phyloP scores from a whole-genome alignment of 163 green algal genomes.

The Chloromonas sp. region DNA sequence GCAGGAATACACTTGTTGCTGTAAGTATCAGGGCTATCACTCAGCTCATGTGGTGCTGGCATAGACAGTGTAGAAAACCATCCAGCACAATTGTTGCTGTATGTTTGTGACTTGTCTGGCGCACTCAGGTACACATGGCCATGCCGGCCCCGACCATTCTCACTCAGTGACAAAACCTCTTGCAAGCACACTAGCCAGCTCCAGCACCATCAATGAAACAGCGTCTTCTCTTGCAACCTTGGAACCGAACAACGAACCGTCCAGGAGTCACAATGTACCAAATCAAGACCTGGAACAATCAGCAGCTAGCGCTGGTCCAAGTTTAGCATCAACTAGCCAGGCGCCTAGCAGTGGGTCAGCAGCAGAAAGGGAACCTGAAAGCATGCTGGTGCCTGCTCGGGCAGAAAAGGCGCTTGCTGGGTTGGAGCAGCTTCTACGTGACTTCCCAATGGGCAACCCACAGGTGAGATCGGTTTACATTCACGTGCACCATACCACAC shows the following conservation, averaged over 20 bases:
- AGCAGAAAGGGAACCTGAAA: not conserved
- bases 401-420: conserved; percentile 27
- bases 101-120: too few relatives aligned
- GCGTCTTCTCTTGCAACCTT: too few relatives aligned
- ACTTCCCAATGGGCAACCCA: conserved; percentile 37
- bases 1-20: too few relatives aligned
- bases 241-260: too few relatives aligned
- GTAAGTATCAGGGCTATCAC: too few relatives aligned
- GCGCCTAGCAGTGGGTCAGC: not conserved
- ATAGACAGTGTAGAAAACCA: not conserved
- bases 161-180: too few relatives aligned
- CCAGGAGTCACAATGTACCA: too few relatives aligned
- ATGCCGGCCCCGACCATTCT: too few relatives aligned
- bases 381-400: conserved; percentile 14
- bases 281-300: not conserved
- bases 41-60: not conserved
- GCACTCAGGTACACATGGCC: too few relatives aligned
- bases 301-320: not conserved
- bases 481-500: not conserved
- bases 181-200: too few relatives aligned
- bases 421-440: conserved; percentile 33
- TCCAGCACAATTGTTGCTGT: not conserved
- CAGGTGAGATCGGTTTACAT: conserved; percentile 17
- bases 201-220: too few relatives aligned
- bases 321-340: too few relatives aligned